These are phyloP conservation scores for Cyclotella kingstonii DNA, from an alignment of 108 stramenopile genomes.

Conservation along the genomic window DNA sequence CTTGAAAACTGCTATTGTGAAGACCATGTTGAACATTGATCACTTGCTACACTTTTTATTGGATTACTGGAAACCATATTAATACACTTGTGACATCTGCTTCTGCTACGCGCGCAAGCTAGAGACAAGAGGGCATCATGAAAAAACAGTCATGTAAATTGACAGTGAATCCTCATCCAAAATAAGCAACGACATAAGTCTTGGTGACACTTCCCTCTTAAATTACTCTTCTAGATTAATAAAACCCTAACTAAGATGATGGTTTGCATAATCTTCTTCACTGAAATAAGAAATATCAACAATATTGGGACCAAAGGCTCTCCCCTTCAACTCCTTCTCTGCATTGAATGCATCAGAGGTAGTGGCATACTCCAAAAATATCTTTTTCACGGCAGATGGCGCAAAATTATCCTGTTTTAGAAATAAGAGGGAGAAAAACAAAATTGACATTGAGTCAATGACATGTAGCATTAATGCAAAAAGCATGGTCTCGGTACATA, in stretches of 20 bases:
- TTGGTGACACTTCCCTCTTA: not conserved
- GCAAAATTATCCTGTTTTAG: constrained; percentile 43
- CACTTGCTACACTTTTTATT: no score
- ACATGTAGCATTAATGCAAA: no score
- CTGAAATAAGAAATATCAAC: constrained; percentile 59
- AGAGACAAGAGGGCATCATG: constrained; percentile 9
- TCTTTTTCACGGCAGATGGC: constrained; percentile 72
- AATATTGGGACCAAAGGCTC: constrained; percentile 87
- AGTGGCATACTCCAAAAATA: constrained; percentile 89
- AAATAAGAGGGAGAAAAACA: constrained; percentile 1
- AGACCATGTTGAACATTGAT: no score
- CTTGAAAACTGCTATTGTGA: no score
- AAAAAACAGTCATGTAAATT: not conserved
- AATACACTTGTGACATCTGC: no score
- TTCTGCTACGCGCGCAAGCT: constrained; percentile 10
- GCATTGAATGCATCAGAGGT: constrained; percentile 69
- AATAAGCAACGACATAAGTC: not conserved
- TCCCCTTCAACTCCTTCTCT: constrained; percentile 74
- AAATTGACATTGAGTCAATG: no score
- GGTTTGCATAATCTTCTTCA: constrained; percentile 48
- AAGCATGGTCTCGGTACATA: no score
- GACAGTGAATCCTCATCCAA: not conserved
- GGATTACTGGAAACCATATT: no score
- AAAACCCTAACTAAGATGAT: constrained; percentile 27
- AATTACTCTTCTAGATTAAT: not conserved